A percentile compares a stretch with the other conserved stretches of the same genome.
These are phyloP conservation scores for Cladobotryum protrusum DNA, from an alignment of 2,329 filamentous ascomycete species.

Conservation along the genomic window DNA sequence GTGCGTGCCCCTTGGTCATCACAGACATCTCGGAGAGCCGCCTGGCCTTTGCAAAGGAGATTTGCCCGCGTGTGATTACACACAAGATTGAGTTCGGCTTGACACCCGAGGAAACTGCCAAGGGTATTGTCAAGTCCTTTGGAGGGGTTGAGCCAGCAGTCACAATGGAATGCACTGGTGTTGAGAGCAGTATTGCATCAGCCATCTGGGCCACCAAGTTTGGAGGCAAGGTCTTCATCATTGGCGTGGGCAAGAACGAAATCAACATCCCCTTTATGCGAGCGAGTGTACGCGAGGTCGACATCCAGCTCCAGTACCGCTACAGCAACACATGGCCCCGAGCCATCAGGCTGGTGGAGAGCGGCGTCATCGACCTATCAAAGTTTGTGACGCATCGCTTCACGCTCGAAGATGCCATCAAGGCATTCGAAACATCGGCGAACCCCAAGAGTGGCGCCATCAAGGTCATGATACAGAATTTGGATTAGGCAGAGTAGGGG, in stretches of 20 bases:
- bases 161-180: conserved; percentile 88
- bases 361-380: conserved; percentile 73
- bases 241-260: conserved; percentile 91
- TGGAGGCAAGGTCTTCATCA: conserved; percentile 94
- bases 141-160: conserved; percentile 76
- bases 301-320: conserved; percentile 93
- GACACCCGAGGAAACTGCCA: conserved; percentile 64
- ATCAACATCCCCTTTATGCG: conserved; percentile 96
- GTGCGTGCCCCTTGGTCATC: conserved; percentile 84
- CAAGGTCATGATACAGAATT: conserved; percentile 88
- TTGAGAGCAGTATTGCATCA: conserved; percentile 78
- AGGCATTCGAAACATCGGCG: conserved; percentile 84
- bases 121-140: conserved; percentile 60
- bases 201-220: conserved; percentile 91
- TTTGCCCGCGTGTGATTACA: conserved; percentile 73
- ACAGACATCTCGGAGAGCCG: conserved; percentile 90
- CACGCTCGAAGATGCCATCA: conserved; percentile 74
- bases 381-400: conserved; percentile 86
- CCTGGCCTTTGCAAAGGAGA: conserved; percentile 74
- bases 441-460: conserved; percentile 92
- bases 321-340: conserved; percentile 96
- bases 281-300: conserved; percentile 82
- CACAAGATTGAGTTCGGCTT: conserved; percentile 63
- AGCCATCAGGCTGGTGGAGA: conserved; percentile 81
- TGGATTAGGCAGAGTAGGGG: conserved; percentile 35